phyloP scores from a whole-genome alignment of 768 basidiomycete species.

The Mycena olivaceomarginata region DNA sequence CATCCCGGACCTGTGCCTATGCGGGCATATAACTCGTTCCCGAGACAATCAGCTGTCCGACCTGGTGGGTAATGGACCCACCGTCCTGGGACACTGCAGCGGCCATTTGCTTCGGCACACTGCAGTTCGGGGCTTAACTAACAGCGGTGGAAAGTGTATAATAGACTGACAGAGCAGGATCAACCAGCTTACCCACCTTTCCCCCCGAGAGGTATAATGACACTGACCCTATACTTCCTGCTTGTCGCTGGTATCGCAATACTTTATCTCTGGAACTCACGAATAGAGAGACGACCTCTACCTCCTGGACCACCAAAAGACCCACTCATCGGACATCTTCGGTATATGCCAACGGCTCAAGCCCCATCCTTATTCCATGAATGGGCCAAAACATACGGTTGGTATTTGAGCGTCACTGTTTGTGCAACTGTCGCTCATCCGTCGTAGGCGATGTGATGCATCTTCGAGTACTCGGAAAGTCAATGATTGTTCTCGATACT shows the following conservation, averaged over 20 bases:
- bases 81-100: background rate
- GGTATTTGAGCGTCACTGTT: constrained; percentile 9
- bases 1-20: too few species aligned
- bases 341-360: constrained; percentile 29
- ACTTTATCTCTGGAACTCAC: constrained; percentile 26
- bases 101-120: background rate
- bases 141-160: constrained; percentile 14
- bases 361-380: constrained; percentile 45
- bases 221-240: constrained; percentile 16
- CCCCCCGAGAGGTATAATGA: constrained; percentile 22
- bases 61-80: background rate
- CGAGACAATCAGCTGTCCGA: constrained; percentile 11
- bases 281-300: constrained; percentile 27
- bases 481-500: constrained; percentile 49
- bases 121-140: too few species aligned
- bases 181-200: constrained; percentile 4
- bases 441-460: constrained; percentile 50
- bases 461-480: constrained; percentile 51
- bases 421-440: background rate
- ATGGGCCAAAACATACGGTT: constrained; percentile 55
- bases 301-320: constrained; percentile 35
- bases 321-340: constrained; percentile 32
- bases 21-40: too few species aligned
- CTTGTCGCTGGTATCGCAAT: constrained; percentile 20
- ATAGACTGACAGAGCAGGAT: constrained; percentile 1